Percentiles rank a stretch among this genome's conserved stretches.
Conservation (phyloP, 2,329 filamentous ascomycete species). For the Blumeriella jaapii region DNA sequence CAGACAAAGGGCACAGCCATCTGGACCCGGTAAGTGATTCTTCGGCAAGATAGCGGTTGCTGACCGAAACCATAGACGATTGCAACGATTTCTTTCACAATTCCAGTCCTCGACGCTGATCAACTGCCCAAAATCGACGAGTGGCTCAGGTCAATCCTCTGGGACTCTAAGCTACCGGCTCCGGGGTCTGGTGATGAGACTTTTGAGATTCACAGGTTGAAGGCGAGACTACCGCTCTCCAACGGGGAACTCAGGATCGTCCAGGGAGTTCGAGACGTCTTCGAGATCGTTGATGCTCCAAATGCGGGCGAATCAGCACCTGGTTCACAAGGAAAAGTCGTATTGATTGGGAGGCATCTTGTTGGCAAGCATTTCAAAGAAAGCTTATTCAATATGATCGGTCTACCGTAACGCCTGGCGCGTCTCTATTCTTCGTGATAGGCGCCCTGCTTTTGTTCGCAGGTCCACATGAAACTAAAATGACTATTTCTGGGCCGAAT, state of each 20-base stretch:
- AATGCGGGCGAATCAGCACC: constrained; percentile 15
- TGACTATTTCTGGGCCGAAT: no score
- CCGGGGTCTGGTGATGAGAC: neutral
- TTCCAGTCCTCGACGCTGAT: constrained; percentile 45
- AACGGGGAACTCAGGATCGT: constrained; percentile 63
- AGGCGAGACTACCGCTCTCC: constrained; percentile 60
- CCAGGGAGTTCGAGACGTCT: constrained; percentile 87
- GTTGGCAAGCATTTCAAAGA: constrained; percentile 38
- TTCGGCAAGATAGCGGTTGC: neutral
- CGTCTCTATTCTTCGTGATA: neutral
- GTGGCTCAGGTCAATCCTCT: constrained; percentile 76
- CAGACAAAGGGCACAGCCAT: constrained; percentile 74
- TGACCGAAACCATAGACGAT: constrained; percentile 50
- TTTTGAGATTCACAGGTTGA: constrained; percentile 77
- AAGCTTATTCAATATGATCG: constrained; percentile 26
- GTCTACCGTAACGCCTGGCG: neutral
- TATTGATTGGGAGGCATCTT: constrained; percentile 50
- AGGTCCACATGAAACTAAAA: no score
- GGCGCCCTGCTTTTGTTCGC: neutral
- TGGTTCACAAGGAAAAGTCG: constrained; percentile 41
- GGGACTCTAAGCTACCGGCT: constrained; percentile 57
- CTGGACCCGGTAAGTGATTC: constrained; percentile 60
- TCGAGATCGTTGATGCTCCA: constrained; percentile 67
- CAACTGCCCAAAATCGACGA: constrained; percentile 58
- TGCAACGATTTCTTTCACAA: constrained; percentile 63